These are phyloP conservation scores for Eurotiales sp. DNA, from an alignment of 2,329 filamentous ascomycete species.

Conservation along the genomic window DNA sequence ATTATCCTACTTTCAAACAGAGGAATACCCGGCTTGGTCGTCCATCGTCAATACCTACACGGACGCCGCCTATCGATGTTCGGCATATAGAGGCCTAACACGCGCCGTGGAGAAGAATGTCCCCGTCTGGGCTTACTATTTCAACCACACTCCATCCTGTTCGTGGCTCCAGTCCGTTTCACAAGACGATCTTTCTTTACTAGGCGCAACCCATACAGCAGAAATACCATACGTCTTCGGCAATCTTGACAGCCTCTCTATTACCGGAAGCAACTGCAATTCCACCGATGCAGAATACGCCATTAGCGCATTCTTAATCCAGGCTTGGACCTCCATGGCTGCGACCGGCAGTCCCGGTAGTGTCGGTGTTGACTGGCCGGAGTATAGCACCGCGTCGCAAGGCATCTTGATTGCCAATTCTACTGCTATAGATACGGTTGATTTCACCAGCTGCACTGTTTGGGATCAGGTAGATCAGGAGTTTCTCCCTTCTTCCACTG, in stretches of 20 bases:
- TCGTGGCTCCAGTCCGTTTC: conserved; percentile 17
- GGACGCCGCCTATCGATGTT: conserved; percentile 16
- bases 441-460: conserved; percentile 17
- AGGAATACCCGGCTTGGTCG: conserved; percentile 6
- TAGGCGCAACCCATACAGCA: conserved; percentile 15
- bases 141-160: conserved; percentile 20
- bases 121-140: conserved; percentile 21
- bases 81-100: conserved; percentile 15
- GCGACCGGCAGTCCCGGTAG: conserved; percentile 15
- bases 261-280: conserved; percentile 13
- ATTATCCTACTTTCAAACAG: conserved; percentile 14
- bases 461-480: conserved; percentile 17
- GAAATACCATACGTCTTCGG: conserved; percentile 15
- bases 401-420: conserved; percentile 18
- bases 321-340: conserved; percentile 22
- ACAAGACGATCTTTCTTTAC: neutral
- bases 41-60: conserved; percentile 16
- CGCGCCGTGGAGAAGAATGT: conserved; percentile 14
- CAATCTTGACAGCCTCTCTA: conserved; percentile 14
- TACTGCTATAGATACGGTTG: conserved; percentile 13
- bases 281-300: conserved; percentile 12
- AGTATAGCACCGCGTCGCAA: conserved; percentile 11
- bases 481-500: no score
- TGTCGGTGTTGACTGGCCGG: conserved; percentile 16
- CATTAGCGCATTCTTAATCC: conserved; percentile 19